These are phyloP conservation scores for Colletotrichum liriopes DNA, from an alignment of 2,329 filamentous ascomycete genomes.

Conservation along the genomic window DNA sequence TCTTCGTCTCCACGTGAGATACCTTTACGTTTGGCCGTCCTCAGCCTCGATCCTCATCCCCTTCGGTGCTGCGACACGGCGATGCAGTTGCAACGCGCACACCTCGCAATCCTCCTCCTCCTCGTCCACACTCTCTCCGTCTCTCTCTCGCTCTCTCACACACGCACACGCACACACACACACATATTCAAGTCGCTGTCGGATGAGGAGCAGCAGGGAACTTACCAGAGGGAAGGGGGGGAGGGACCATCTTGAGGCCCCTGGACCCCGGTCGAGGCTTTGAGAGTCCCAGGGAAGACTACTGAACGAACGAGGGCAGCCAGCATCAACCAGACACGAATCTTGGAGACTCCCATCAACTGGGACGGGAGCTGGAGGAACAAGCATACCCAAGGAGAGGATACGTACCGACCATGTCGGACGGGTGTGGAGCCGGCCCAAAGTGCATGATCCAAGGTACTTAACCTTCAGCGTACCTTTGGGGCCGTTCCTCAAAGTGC, in stretches of 20 bases:
- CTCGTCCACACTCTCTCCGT: background rate
- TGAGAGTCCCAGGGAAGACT: slow-evolving; percentile 26
- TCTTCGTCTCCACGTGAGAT: slow-evolving; percentile 5
- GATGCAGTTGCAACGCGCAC: slow-evolving; percentile 16
- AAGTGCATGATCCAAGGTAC: slow-evolving; percentile 41
- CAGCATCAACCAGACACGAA: slow-evolving; percentile 40
- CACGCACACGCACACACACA: background rate
- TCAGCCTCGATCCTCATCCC: slow-evolving; percentile 11
- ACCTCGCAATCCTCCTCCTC: background rate
- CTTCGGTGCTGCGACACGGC: slow-evolving; percentile 9
- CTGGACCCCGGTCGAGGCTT: slow-evolving; percentile 33
- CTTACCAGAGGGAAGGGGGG: background rate
- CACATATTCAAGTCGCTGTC: slow-evolving; percentile 11
- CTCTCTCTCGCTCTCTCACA: background rate
- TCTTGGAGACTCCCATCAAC: slow-evolving; percentile 31
- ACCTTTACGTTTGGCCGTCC: slow-evolving; percentile 4
- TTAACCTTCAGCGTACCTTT: slow-evolving; percentile 41
- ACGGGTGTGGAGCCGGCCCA: slow-evolving; percentile 36
- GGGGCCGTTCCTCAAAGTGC: slow-evolving; percentile 34
- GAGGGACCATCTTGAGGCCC: slow-evolving; percentile 33
- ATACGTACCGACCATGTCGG: slow-evolving; percentile 37
- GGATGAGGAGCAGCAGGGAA: slow-evolving; percentile 30
- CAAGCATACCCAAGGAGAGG: slow-evolving; percentile 15
- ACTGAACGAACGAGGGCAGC: slow-evolving; percentile 37
- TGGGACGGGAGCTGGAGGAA: slow-evolving; percentile 32